These are phyloP conservation scores for Somion occarium DNA, from an alignment of 1,284 basidiomycete species.

Conservation along the genomic window DNA sequence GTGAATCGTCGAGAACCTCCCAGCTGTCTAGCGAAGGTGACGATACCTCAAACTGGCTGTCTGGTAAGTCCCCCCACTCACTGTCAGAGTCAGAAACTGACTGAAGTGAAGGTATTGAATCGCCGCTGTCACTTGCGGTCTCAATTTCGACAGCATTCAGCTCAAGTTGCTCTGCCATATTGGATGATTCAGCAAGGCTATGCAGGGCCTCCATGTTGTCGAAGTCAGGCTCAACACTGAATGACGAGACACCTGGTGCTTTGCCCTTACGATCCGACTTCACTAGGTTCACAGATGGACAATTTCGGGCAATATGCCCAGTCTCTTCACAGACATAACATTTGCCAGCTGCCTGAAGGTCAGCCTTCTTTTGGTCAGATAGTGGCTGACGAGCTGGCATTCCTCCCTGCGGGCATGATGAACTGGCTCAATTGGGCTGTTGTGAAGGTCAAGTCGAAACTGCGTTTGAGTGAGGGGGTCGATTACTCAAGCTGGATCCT, in stretches of 20 bases:
- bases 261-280: slow-evolving; percentile 1
- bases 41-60: not conserved
- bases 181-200: too few relatives aligned
- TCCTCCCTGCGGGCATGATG: not conserved
- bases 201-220: slow-evolving; percentile 5
- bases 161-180: slow-evolving; percentile 1
- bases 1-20: too few relatives aligned
- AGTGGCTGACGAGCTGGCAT: not conserved
- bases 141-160: not conserved
- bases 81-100: not conserved
- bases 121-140: not conserved
- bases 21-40: too few relatives aligned
- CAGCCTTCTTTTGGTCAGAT: slow-evolving; percentile 7
- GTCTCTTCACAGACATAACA: slow-evolving; percentile 14
- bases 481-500: not conserved
- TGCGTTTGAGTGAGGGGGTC: not conserved
- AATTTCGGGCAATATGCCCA: slow-evolving; percentile 10
- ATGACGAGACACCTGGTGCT: slow-evolving; percentile 6
- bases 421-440: not conserved
- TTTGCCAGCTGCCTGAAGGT: slow-evolving; percentile 9
- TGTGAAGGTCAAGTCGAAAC: not conserved
- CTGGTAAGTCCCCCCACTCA: not conserved
- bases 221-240: slow-evolving; percentile 1
- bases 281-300: slow-evolving; percentile 1
- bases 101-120: not conserved